These are phyloP conservation scores for Linnemannia zychae DNA, from an alignment of 192 early-diverging fungal genomes.

Conservation along the genomic window DNA sequence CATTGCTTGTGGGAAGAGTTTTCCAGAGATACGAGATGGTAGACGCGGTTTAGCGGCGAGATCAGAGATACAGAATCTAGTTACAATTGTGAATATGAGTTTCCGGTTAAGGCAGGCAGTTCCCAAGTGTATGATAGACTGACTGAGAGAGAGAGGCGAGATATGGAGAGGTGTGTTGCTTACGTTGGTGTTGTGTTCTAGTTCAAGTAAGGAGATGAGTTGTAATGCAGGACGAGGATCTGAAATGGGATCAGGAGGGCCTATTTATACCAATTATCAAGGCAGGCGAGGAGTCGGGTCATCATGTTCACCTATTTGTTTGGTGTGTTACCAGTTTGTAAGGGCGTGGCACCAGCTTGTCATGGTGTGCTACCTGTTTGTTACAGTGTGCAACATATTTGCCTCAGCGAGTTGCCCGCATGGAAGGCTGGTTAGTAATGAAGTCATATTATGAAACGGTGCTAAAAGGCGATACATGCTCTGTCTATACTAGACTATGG, in stretches of 20 bases:
- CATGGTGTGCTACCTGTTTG: too few relatives aligned
- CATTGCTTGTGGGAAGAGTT: slow-evolving; percentile 7
- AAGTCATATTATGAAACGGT: background rate
- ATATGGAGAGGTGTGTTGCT: background rate
- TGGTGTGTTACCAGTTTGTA: too few relatives aligned
- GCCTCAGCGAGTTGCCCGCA: background rate
- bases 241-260: background rate
- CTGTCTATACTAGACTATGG: too few relatives aligned
- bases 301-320: too few relatives aligned
- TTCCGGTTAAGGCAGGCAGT: background rate
- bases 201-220: background rate
- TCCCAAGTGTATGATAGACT: background rate
- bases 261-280: slow-evolving; percentile 12
- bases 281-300: background rate
- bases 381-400: background rate
- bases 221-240: slow-evolving; percentile 11
- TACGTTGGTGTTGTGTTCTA: slow-evolving; percentile 5
- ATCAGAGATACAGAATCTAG: background rate
- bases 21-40: background rate
- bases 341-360: too few relatives aligned
- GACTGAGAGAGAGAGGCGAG: background rate
- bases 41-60: background rate
- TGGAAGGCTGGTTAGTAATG: too few relatives aligned
- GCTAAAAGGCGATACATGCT: background rate
- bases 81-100: background rate